Percentiles rank a stretch among this genome's conserved stretches.
Evolutionary conservation across 2,329 filamentous ascomycete genomes (phyloP).

Genomic region (Aspergillus glaucus): DNA sequence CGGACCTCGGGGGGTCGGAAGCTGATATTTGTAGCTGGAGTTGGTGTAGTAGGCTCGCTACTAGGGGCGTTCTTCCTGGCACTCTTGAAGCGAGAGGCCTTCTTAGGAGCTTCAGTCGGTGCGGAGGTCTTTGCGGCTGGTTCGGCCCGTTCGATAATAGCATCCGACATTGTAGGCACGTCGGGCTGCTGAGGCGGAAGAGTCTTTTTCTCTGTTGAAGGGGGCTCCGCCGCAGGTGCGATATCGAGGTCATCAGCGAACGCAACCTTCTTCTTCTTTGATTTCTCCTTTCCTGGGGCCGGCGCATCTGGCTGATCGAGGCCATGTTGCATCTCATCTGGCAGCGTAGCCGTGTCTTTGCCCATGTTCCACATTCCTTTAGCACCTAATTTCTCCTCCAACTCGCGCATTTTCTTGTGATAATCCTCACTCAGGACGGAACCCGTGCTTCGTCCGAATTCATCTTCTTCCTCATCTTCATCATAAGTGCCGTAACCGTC

Average conservation of each 20-base stretch:
- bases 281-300: background rate
- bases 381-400: constrained; percentile 67
- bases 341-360: constrained; percentile 37
- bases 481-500: constrained; percentile 51
- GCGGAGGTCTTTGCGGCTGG: constrained; percentile 11
- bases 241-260: constrained; percentile 73
- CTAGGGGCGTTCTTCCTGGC: constrained; percentile 15
- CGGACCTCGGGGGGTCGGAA: constrained; percentile 15
- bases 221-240: constrained; percentile 42
- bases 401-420: constrained; percentile 72
- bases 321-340: constrained; percentile 26
- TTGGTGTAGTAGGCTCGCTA: constrained; percentile 3
- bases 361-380: constrained; percentile 53
- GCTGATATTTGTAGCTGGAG: constrained; percentile 8
- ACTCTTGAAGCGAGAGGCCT: constrained; percentile 41
- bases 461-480: constrained; percentile 60
- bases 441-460: constrained; percentile 66
- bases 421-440: constrained; percentile 68
- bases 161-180: constrained; percentile 33
- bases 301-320: constrained; percentile 19
- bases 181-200: constrained; percentile 22
- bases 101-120: constrained; percentile 27
- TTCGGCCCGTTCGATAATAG: constrained; percentile 39
- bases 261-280: constrained; percentile 62
- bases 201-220: constrained; percentile 20